These are phyloP conservation scores for Aspergillus eucalypticola DNA, from an alignment of 2,329 filamentous ascomycete genomes.

Conservation along the genomic window DNA sequence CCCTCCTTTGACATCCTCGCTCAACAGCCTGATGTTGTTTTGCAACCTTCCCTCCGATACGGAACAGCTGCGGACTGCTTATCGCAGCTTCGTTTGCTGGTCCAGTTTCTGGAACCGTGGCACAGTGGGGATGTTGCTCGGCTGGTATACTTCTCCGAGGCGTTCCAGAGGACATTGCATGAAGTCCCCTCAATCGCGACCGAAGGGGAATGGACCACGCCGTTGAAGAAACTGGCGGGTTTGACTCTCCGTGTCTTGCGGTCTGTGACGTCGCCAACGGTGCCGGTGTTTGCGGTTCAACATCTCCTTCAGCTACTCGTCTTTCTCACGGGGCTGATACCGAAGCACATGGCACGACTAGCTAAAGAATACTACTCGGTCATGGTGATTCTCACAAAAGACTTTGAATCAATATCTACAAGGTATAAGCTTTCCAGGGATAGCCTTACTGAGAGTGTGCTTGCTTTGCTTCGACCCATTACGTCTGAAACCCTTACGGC, in stretches of 20 bases:
- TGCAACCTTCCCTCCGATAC: conserved; percentile 45
- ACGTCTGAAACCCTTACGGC: conserved; percentile 46
- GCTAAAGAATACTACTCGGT: conserved; percentile 43
- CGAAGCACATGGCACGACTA: conserved; percentile 42
- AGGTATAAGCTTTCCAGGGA: conserved; percentile 27
- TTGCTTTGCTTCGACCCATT: conserved; percentile 46
- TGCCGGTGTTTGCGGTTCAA: conserved; percentile 27
- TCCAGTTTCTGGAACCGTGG: conserved; percentile 64
- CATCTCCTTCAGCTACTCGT: conserved; percentile 37
- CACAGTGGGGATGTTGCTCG: conserved; percentile 41
- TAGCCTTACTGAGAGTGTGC: conserved; percentile 34
- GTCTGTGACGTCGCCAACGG: conserved; percentile 23
- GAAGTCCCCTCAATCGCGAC: conserved; percentile 39
- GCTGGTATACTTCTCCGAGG: conserved; percentile 47
- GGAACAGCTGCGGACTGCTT: conserved; percentile 42
- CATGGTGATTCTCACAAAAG: conserved; percentile 39
- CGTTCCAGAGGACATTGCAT: conserved; percentile 42
- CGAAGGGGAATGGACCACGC: conserved; percentile 44
- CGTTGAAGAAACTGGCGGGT: conserved; percentile 41
- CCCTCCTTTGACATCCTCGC: conserved; percentile 34
- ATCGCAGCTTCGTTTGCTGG: conserved; percentile 63
- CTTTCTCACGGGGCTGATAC: conserved; percentile 42
- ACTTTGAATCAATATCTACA: conserved; percentile 20
- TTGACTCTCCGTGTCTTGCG: conserved; percentile 38
- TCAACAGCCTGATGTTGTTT: conserved; percentile 49